Conservation (phyloP, 768 basidiomycete species). For the Hypholoma sublateritium region DNA sequence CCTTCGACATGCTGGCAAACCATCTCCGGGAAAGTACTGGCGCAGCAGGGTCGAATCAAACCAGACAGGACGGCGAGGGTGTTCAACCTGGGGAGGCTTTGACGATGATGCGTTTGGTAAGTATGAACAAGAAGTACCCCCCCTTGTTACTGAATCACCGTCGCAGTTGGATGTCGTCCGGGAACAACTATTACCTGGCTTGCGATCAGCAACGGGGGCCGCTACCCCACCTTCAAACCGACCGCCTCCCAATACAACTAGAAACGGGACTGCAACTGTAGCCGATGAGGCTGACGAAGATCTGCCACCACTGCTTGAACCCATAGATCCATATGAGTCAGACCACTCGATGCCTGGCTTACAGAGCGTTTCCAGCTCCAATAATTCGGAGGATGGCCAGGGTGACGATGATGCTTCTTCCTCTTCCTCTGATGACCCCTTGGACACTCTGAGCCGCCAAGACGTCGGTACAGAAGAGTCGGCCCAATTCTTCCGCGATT, state of each 20-base stretch:
- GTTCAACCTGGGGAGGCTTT: background rate
- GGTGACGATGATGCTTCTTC: background rate
- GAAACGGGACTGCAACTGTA: background rate
- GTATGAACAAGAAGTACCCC: background rate
- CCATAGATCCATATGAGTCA: background rate
- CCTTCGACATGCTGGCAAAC: background rate
- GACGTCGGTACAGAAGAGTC: background rate
- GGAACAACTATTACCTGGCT: background rate
- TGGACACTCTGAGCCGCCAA: background rate
- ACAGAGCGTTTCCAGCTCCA: background rate
- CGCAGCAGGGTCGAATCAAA: background rate
- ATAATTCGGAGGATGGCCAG: background rate
- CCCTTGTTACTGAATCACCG: background rate
- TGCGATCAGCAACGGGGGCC: background rate
- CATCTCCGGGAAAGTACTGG: background rate
- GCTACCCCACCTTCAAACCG: background rate
- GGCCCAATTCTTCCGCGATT: background rate
- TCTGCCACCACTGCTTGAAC: background rate
- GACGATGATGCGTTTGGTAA: conserved; percentile 1
- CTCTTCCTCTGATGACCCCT: background rate
- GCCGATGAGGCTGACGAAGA: background rate
- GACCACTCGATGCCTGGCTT: conserved; percentile 1
- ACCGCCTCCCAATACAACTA: background rate
- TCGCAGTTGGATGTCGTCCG: background rate
- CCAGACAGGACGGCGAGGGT: background rate